A percentile compares a stretch with the other conserved stretches of the same genome.
These are phyloP conservation scores for Pyrenophora tritici-repentis DNA, from an alignment of 2,329 filamentous ascomycete genomes.

Conservation along the genomic window DNA sequence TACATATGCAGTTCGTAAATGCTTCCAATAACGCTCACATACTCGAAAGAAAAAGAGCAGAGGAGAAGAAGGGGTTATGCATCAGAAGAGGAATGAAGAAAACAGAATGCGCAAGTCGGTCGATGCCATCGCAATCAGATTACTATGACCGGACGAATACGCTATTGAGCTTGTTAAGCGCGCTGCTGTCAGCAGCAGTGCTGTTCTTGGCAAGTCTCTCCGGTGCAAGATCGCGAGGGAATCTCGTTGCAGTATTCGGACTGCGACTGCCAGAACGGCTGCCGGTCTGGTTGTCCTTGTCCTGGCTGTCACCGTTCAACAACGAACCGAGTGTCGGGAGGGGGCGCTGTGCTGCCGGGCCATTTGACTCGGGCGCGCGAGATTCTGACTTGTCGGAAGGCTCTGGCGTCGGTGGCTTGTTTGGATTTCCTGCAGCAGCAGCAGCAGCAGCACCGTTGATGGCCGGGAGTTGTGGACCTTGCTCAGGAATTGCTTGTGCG, in stretches of 20 bases:
- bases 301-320: conserved; percentile 37
- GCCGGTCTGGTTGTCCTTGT: conserved; percentile 38
- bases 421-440: conserved; percentile 24
- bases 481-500: conserved; percentile 34
- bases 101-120: not conserved
- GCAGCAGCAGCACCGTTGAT: conserved; percentile 36
- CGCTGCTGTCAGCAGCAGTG: conserved; percentile 36
- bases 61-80: not conserved
- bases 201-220: conserved; percentile 42
- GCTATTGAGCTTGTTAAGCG: conserved; percentile 43
- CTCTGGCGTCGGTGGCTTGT: conserved; percentile 40
- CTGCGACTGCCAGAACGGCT: conserved; percentile 52
- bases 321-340: conserved; percentile 54
- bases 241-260: conserved; percentile 38
- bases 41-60: conserved; percentile 3
- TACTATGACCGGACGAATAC: conserved; percentile 39
- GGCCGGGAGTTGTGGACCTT: conserved; percentile 44
- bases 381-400: conserved; percentile 48
- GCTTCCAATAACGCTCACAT: conserved; percentile 15
- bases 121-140: not conserved
- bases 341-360: conserved; percentile 38
- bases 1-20: conserved; percentile 36
- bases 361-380: conserved; percentile 47
- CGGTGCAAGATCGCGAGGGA: conserved; percentile 39
- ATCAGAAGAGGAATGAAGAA: not conserved